Evolutionary conservation across 352 stramenopile species (phyloP), one percentile per base, ranked within the genome.

Genomic region (Phytophthora constricta): DNA sequence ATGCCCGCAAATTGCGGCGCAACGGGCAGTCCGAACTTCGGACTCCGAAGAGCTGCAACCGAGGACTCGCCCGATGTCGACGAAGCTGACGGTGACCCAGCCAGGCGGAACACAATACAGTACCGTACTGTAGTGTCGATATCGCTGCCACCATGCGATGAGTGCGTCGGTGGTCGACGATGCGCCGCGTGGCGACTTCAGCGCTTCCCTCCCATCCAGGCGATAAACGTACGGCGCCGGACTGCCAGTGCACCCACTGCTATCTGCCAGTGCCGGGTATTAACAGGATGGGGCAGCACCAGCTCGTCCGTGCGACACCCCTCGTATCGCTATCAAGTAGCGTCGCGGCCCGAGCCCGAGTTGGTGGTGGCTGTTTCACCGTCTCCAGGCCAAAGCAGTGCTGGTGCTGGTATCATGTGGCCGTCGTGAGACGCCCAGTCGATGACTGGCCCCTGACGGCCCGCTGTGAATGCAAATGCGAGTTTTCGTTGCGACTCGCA

Each of bases 211-310:
- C 61, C 53, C 65, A 65, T 74, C 60, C 53, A 62, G 13, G 57
- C 70, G 65, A 69, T 74, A 74, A 22, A 70, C 46, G 65, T 70
- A 65, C 59, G 47, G 59, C 59, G 28, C 47, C n/a, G n/a, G n/a
- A n/a, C n/a, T 47, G 41, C 41, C 41, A 10, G 14, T 17, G 41
- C 14, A 47, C 3, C 41, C n/a, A n/a, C n/a, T n/a, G n/a, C n/a
- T n/a, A n/a, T n/a, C n/a, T n/a, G n/a, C n/a, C n/a, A n/a, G n/a
- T n/a, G n/a, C n/a, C n/a, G n/a, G n/a, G n/a, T n/a, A n/a, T n/a
- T n/a, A n/a, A n/a, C 27, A 63, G 28, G 58, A 64, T 68, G 58
- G 58, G 45, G 16, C 7, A 7, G 31, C 31, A 37, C 7, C 31
- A 57, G 52, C 26, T 58, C 27, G 25, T 45, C 13, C 2, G 33